Base-by-base conservation (phyloP, 2,329 filamentous ascomycete genomes). In the Nannizzia gypsea region DNA sequence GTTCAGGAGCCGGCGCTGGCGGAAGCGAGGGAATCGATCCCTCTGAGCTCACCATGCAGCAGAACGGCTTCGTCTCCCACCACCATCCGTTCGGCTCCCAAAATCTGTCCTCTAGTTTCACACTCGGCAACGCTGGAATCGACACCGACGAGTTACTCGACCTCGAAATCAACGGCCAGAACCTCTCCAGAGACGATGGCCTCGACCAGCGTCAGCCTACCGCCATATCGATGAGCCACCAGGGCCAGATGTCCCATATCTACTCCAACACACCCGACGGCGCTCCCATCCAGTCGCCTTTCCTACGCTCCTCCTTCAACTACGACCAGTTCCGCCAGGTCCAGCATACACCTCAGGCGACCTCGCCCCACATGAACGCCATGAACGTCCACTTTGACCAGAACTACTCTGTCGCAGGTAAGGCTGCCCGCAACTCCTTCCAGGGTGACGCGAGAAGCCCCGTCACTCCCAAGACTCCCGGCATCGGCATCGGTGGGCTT, bases 181-280 rank as follows among this genome's bases (percentile, higher is more conserved):
- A 75, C 60, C 64, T 72, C 38, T 67, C 68, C 24, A 72, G 70
- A 6, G 65, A 65, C 59, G 68, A 70, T 57, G 68, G 65, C 59
- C 68, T 73, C 64, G 75, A 87, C 61, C 84, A 86, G 61, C 79
- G 76, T 57, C 80, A 78, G 62, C 70, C 77, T 61, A 74, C 78
- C 44, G 73, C 73, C 24, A 74, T 80, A 36, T 72, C 87, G 40
- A 81, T 84, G 62, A 81, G 86, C 67, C 85, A 88, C 64, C 83
- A 85, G 62, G 77, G 81, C 55, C 85, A 87, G 61, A 84, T 90
- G 69, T 87, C 72, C 13, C 72, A 88, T 68, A 84, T 89, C 63
- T 97, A 88, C 73, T 96, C 92, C 20, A 89, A 89, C 71, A 96
- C 91, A 1, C 91, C 92, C 2, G 92, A 97, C 63, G 90, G 90